Percentiles rank a stretch among this genome's conserved stretches.
Evolutionary conservation across 2,329 filamentous ascomycete species (phyloP).

Genomic region (Emmonsiellopsis sp.): DNA sequence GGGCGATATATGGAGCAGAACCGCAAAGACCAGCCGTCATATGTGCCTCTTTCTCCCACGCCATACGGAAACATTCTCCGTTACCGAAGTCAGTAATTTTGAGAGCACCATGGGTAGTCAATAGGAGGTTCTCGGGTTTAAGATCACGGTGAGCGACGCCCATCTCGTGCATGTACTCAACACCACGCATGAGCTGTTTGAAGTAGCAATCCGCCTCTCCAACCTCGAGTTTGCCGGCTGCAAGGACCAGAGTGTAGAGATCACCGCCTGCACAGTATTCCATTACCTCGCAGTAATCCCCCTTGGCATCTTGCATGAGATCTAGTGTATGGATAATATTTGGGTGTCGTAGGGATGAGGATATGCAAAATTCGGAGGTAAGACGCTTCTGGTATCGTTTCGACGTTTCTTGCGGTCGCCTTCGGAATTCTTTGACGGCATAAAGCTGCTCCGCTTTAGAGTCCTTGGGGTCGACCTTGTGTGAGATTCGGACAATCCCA

Average conservation of each 20-base stretch:
- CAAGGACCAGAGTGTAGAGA: conserved; percentile 83
- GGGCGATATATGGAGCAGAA: conserved; percentile 92
- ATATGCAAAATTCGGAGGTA: conserved; percentile 97
- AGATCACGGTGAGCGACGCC: conserved; percentile 93
- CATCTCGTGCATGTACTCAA: conserved; percentile 99
- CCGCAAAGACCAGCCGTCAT: conserved; percentile 97
- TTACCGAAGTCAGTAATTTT: conserved; percentile 99
- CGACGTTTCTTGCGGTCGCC: conserved; percentile 83
- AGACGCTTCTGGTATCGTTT: conserved; percentile 98
- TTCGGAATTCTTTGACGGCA: conserved; percentile 95
- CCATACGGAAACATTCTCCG: conserved; percentile 98
- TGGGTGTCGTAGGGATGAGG: conserved; percentile 87
- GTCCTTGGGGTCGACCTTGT: conserved; percentile 81
- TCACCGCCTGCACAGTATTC: conserved; percentile 97
- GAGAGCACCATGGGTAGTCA: conserved; percentile 83
- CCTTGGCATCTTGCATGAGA: conserved; percentile 88
- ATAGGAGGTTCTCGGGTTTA: conserved; percentile 90
- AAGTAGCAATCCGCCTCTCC: conserved; percentile 95
- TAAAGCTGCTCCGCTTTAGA: conserved; percentile 76
- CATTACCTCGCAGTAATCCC: conserved; percentile 98
- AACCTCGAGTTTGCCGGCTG: conserved; percentile 80
- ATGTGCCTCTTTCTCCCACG: conserved; percentile 95
- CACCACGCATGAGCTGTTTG: conserved; percentile 97
- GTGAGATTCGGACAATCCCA: conserved; percentile 92
- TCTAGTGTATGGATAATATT: conserved; percentile 98